phyloP scores from a whole-genome alignment of 2,329 filamentous ascomycete species.

The Clonostachys solani region DNA sequence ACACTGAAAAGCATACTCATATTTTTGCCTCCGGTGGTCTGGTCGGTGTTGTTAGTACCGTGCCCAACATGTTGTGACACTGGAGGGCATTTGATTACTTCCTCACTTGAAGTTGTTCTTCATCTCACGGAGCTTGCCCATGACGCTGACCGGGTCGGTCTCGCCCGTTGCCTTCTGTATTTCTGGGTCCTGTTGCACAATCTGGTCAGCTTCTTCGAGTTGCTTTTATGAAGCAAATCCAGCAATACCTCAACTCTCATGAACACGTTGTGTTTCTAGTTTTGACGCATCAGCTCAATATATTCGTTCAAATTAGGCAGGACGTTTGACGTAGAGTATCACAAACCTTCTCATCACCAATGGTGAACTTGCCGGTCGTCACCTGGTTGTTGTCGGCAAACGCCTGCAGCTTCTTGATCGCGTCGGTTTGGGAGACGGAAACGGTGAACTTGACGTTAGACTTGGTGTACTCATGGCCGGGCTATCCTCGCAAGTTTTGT shows the following conservation, averaged over 20 bases:
- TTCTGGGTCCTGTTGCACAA: conserved; percentile 59
- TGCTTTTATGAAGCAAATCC: background rate
- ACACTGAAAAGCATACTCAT: too few species aligned
- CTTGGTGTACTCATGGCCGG: conserved; percentile 98
- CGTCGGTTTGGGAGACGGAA: conserved; percentile 68
- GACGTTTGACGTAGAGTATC: background rate
- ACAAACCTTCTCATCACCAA: conserved; percentile 88
- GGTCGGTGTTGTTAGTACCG: too few species aligned
- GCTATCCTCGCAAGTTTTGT: conserved; percentile 38
- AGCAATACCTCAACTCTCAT: conserved; percentile 75
- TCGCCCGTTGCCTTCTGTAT: conserved; percentile 83
- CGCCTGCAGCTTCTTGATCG: conserved; percentile 70
- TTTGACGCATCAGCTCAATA: conserved; percentile 2
- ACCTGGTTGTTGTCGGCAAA: conserved; percentile 79
- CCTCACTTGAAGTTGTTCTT: conserved; percentile 74
- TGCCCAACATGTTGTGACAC: too few species aligned
- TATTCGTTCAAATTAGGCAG: background rate
- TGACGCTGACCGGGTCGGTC: conserved; percentile 76
- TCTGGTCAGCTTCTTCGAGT: background rate
- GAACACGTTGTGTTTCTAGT: conserved; percentile 87
- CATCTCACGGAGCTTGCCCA: conserved; percentile 82
- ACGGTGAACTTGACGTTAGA: conserved; percentile 86
- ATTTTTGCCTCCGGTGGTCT: too few species aligned
- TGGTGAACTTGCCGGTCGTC: conserved; percentile 94
- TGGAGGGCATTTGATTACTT: conserved; percentile 3